Evolutionary conservation across 208 protist species (phyloP), one percentile per base, ranked within the genome.

Genomic region (Phytomonas francai): DNA sequence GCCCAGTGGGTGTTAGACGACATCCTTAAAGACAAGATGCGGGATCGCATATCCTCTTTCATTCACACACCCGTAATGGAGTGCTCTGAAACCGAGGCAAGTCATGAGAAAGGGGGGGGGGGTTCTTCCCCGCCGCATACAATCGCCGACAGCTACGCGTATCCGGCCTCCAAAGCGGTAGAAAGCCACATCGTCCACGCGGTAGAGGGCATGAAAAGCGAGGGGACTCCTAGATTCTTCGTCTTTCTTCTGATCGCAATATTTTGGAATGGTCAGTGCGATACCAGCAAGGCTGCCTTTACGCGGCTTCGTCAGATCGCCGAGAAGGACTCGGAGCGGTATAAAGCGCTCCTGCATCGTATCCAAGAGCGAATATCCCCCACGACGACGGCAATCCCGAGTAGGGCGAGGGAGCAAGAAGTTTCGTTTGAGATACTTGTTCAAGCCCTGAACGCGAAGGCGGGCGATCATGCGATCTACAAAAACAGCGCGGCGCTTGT

Each of bases 391-490:
- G 6, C 16, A 25, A 7, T 33, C 28, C 0, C 31, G 30, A 25
- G 9, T 3, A 30, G 45, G 19, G 22, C 49, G 33, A 33, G 22
- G 30, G 16, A 60, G 0, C 29, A 54, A 2, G 49, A 45, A 12
- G 29, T 65, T 56, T 34, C 42, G 14, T 71, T 89, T n/a, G 80
- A 90, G 31, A 76, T 92, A 60, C 58, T 90, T n/a, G 56, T 95
- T 29, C 89, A 95, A 67, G 85, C 86, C 16, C 76, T 95, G 6
- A 91, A 90, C 59, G 83, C 85, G 1, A 95, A 92, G 71, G 85
- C 84, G 42, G 85, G 87, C 2, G 59, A 66, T 31, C 76, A 91
- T 59, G 85, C 71, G 59, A 81, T 95, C 39, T 77, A 71, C 59
- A 67, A 71, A 56, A 95, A 87, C 69, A 64, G 71, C 16, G 75